Base-by-base conservation (phyloP, 352 stramenopile genomes). In the Phytophthora quininea region DNA sequence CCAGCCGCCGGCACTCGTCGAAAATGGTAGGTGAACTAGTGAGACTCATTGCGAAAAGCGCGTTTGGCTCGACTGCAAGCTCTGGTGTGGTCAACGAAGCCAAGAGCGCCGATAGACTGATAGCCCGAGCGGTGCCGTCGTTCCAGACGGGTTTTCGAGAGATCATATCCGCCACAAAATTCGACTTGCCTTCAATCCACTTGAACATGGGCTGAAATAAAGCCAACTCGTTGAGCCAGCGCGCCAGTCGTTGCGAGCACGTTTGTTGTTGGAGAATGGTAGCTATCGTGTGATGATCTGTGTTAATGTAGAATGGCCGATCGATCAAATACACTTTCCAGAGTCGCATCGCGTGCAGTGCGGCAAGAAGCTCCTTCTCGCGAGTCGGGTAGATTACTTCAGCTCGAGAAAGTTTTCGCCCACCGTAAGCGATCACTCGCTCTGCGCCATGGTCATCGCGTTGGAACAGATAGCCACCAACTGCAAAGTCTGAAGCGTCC, bases 241-340 rank as follows among this genome's bases (percentile, higher is more conserved):
- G n/a, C 27, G 51, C 35, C 6, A 58, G 24, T 4, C 51, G 51
- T 14, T 58, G 51, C 29, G 31, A 52, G 11, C 46, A 55, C 14
- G 54, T 62, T 32, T 62, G 50, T 19, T 54, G 55, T 24, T 37
- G 9, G 12, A 62, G 31, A 30, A 54, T 62, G 3, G 54, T 58
- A 15, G 68, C 52, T 10, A 72, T 27, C 2, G 52, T 72, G 3
- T 46, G 57, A 38, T 67, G 64, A 51, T 67, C 58, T 0, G 58
- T 73, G 35, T 64, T 60, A 8, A 68, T 54, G 30, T 52, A 58
- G 19, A 68, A 64, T 8, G 50, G 65, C 31, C 61, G 51, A 31
- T 73, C 65, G 30, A 73, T 63, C 4, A 58, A 9, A 10, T 58
- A 58, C n/a, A 58, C 51, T 1, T 58, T 58, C 51, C 51, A 49